Evolutionary conservation across 768 basidiomycete genomes (phyloP).

Genomic region (Infundibulicybe gibba): DNA sequence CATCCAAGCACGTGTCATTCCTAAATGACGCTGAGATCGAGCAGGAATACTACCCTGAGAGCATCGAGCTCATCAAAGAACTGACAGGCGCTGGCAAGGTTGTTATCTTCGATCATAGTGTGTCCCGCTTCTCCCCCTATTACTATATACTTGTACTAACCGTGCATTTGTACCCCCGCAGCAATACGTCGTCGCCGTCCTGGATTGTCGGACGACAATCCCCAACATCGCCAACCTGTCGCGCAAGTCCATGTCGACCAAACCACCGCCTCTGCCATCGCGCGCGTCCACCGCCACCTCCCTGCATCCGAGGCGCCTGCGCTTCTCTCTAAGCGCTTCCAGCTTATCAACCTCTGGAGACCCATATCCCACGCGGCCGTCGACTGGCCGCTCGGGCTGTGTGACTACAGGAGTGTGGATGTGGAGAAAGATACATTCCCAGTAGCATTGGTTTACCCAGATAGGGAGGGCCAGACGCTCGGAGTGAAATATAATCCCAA

Average conservation of each 20-base stretch:
- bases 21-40: conserved; percentile 46
- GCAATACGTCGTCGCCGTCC: conserved; percentile 33
- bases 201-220: conserved; percentile 18
- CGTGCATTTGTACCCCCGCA: conserved; percentile 10
- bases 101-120: conserved; percentile 62
- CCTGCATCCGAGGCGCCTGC: conserved; percentile 28
- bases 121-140: conserved; percentile 16
- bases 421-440: conserved; percentile 25
- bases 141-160: too few relatives aligned
- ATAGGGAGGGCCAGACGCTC: conserved; percentile 34
- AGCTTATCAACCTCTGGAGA: conserved; percentile 46
- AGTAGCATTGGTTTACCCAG: conserved; percentile 27
- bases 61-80: too few relatives aligned
- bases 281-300: conserved; percentile 38
- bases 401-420: conserved; percentile 38
- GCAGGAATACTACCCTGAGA: conserved; percentile 59
- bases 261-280: conserved; percentile 25
- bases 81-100: too few relatives aligned
- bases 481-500: conserved; percentile 28
- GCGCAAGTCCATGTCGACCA: conserved; percentile 36
- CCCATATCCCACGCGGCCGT: conserved; percentile 36
- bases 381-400: conserved; percentile 39
- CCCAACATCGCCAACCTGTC: conserved; percentile 31
- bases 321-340: conserved; percentile 34
- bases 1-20: conserved; percentile 46